A percentile compares a stretch with the other conserved stretches of the same genome.
Evolutionary conservation across 768 basidiomycete species (phyloP).

Genomic region (Lentinula sp.): DNA sequence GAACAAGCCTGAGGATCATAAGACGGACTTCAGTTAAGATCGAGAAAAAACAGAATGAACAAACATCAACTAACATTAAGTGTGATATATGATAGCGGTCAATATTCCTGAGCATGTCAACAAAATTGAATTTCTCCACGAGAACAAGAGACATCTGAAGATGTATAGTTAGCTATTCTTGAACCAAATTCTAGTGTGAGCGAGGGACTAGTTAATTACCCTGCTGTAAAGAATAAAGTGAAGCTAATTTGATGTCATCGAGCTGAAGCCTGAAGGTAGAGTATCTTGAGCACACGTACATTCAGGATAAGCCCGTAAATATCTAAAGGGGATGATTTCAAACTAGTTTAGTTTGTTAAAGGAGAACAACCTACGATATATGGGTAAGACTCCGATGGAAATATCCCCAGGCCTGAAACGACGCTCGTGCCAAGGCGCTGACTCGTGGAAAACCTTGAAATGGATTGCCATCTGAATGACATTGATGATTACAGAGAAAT

Average conservation of each 20-base stretch:
- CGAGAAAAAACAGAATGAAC: neutral
- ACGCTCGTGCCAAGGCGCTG: constrained; percentile 37
- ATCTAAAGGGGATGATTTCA: constrained; percentile 24
- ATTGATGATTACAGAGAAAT: constrained; percentile 54
- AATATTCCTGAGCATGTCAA: constrained; percentile 57
- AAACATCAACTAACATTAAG: constrained; percentile 30
- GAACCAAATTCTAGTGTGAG: neutral
- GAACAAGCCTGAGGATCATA: constrained; percentile 37
- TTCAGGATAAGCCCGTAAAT: constrained; percentile 64
- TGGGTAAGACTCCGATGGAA: constrained; percentile 50
- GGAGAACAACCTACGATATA: constrained; percentile 44
- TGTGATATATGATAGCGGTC: constrained; percentile 51
- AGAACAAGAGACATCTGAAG: constrained; percentile 48
- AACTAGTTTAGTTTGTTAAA: neutral
- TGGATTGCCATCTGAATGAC: constrained; percentile 56
- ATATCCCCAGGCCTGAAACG: constrained; percentile 58
- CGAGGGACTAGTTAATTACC: constrained; percentile 28
- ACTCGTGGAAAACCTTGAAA: constrained; percentile 39
- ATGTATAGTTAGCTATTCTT: neutral
- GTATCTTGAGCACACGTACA: constrained; percentile 21
- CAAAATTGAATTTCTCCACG: constrained; percentile 57
- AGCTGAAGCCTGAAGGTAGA: neutral
- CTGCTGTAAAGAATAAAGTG: constrained; percentile 52
- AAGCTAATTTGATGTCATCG: constrained; percentile 28
- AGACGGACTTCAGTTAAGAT: neutral